Evolutionary conservation across 306 rosid species (phyloP).

Genomic region (Lathyrus oleraceus): DNA sequence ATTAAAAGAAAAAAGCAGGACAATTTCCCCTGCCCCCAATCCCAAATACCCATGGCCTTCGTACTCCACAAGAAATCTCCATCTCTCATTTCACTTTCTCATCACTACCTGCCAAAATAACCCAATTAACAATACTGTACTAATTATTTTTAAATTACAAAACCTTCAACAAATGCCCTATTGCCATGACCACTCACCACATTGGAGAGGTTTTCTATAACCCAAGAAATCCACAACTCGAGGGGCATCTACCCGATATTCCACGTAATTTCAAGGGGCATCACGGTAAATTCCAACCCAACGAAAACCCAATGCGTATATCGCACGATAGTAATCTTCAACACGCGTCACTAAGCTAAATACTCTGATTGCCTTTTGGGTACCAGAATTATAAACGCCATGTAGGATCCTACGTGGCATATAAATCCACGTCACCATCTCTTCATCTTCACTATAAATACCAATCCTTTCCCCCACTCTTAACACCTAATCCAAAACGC

Average conservation of each 20-base stretch:
- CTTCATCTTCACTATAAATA: constrained; percentile 42
- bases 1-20: not conserved
- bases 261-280: constrained; percentile 30
- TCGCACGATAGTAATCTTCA: constrained; percentile 23
- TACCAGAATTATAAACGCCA: constrained; percentile 34
- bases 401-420: constrained; percentile 41
- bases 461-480: constrained; percentile 1
- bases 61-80: not conserved
- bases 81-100: constrained; percentile 7
- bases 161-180: constrained; percentile 21
- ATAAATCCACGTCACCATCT: constrained; percentile 46
- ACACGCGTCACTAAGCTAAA: constrained; percentile 46
- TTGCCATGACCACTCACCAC: constrained; percentile 32
- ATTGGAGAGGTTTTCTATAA: constrained; percentile 32
- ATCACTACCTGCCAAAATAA: not conserved
- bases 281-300: not conserved
- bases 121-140: not conserved
- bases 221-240: constrained; percentile 30
- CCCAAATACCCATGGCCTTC: constrained; percentile 4
- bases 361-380: constrained; percentile 15
- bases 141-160: not conserved
- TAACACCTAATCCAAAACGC: constrained; percentile 37
- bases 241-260: constrained; percentile 48
- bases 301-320: constrained; percentile 11
- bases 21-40: not conserved